Conservation (phyloP, 768 basidiomycete species). For the Tricholoma matsutake region DNA sequence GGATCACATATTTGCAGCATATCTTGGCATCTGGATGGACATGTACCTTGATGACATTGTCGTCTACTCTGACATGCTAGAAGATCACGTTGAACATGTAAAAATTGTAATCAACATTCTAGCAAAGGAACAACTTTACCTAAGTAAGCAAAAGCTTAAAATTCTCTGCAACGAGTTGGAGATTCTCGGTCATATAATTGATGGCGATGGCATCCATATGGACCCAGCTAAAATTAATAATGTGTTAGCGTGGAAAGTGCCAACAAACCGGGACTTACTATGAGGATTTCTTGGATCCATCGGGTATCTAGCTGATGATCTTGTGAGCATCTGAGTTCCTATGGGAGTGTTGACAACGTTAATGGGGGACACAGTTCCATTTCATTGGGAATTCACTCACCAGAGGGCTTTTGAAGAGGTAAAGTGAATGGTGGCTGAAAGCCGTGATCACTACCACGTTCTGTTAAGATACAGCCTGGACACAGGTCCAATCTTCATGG, state of each 20-base stretch:
- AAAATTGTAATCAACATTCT: conserved; percentile 22
- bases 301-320: no score
- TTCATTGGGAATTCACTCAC: conserved; percentile 9
- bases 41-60: conserved; percentile 11
- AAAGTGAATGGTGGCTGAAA: conserved; percentile 14
- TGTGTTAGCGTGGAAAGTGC: conserved; percentile 20
- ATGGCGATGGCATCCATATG: conserved; percentile 24
- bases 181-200: conserved; percentile 26
- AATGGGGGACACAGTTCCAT: conserved; percentile 8
- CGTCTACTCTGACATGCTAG: conserved; percentile 7
- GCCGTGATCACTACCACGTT: conserved; percentile 1
- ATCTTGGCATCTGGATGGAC: conserved; percentile 8
- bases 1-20: conserved; percentile 8
- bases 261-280: no score
- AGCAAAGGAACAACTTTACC: conserved; percentile 25
- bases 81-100: conserved; percentile 8
- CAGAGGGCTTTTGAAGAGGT: conserved; percentile 24
- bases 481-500: conserved; percentile 12
- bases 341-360: conserved; percentile 18
- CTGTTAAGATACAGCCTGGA: conserved; percentile 10
- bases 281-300: no score
- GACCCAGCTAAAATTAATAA: conserved; percentile 31
- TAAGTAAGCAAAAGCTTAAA: conserved; percentile 25
- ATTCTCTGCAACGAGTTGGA: conserved; percentile 25
- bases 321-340: no score